phyloP scores from a whole-genome alignment of 2,329 filamentous ascomycete species.

The Calonectria crousiana region DNA sequence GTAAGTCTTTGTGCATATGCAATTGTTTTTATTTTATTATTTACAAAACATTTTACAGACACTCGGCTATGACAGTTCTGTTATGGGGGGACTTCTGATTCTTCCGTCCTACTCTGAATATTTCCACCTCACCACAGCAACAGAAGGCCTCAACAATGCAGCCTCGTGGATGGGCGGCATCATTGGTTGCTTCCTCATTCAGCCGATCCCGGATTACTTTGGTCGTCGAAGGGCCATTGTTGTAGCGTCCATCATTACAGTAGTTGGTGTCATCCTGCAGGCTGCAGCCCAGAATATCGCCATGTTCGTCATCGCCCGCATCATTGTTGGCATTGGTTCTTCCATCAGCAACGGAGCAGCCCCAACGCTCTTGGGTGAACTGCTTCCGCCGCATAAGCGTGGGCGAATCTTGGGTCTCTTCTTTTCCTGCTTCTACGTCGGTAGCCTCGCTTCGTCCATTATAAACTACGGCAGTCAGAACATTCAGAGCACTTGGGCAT shows the following conservation, averaged over 20 bases:
- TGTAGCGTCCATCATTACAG: conserved; percentile 51
- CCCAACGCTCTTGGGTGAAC: conserved; percentile 63
- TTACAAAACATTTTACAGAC: background rate
- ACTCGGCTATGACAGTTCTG: conserved; percentile 60
- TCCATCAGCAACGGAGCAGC: conserved; percentile 57
- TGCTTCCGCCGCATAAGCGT: conserved; percentile 51
- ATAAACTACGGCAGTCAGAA: conserved; percentile 39
- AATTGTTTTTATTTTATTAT: no score
- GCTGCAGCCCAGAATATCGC: conserved; percentile 62
- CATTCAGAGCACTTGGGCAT: conserved; percentile 48
- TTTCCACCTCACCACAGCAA: conserved; percentile 65
- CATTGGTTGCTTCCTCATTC: conserved; percentile 58
- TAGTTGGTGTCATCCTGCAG: conserved; percentile 60
- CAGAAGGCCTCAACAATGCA: conserved; percentile 66
- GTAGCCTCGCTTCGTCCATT: conserved; percentile 44
- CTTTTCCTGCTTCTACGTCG: conserved; percentile 46
- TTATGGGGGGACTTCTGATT: conserved; percentile 70
- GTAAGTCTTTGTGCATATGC: conserved; percentile 2
- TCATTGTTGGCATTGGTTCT: conserved; percentile 61
- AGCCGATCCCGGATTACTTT: conserved; percentile 50
- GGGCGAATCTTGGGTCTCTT: conserved; percentile 33
- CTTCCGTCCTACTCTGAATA: conserved; percentile 68
- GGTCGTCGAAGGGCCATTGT: conserved; percentile 43
- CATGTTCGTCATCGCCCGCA: conserved; percentile 62
- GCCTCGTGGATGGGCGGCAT: conserved; percentile 66